Conservation (phyloP, 2,329 filamentous ascomycete genomes). For the Sporothrix brasiliensis region DNA sequence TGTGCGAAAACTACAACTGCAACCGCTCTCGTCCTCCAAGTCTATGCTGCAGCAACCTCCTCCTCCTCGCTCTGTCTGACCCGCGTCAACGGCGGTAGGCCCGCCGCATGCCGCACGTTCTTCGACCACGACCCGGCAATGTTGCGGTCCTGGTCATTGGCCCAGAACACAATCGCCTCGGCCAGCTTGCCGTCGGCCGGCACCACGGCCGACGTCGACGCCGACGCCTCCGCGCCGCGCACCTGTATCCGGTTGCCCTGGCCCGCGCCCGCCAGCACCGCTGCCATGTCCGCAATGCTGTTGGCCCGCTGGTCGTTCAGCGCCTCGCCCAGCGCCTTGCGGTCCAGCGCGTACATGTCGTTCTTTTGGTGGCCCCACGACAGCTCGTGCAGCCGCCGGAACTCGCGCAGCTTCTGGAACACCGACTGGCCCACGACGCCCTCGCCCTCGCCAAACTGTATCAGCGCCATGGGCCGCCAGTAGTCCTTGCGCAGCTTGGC, state of each 20-base stretch:
- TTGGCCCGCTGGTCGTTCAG: constrained; percentile 65
- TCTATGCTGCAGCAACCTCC: neutral
- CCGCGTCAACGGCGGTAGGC: constrained; percentile 41
- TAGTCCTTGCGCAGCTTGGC: constrained; percentile 67
- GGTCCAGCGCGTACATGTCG: constrained; percentile 49
- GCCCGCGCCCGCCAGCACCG: constrained; percentile 56
- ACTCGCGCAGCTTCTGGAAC: constrained; percentile 67
- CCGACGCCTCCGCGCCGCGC: constrained; percentile 15
- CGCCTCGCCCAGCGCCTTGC: constrained; percentile 52
- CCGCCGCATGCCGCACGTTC: constrained; percentile 57
- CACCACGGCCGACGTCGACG: neutral
- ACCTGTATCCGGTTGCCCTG: constrained; percentile 53
- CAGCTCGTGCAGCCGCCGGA: constrained; percentile 64
- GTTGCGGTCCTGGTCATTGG: constrained; percentile 51
- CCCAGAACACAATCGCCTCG: constrained; percentile 56
- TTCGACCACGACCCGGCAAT: constrained; percentile 54
- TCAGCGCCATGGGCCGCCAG: constrained; percentile 64
- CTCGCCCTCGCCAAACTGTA: constrained; percentile 58
- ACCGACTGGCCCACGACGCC: constrained; percentile 60
- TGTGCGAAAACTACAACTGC: neutral
- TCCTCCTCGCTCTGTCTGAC: constrained; percentile 25
- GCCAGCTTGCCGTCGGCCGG: constrained; percentile 34
- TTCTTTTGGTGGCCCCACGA: constrained; percentile 54
- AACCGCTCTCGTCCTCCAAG: neutral
- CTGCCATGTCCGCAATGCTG: constrained; percentile 65